A percentile compares a stretch with the other conserved stretches of the same genome.
Evolutionary conservation across 441 rosid species (phyloP).

Genomic region (Capsella rubella): DNA sequence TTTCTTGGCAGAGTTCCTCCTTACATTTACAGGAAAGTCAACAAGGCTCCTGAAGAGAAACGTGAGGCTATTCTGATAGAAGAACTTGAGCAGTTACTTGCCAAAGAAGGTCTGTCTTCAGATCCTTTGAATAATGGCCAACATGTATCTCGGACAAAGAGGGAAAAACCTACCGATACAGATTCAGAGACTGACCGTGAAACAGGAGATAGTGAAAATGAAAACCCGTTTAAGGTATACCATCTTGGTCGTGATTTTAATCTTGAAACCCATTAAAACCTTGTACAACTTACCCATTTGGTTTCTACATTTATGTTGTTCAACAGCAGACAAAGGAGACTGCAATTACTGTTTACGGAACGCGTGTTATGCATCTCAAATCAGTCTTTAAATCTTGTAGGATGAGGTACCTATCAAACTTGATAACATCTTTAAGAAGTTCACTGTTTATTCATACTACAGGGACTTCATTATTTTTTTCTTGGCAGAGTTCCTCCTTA

Average conservation of each 20-base stretch:
- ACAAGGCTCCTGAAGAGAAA: conserved; percentile 81
- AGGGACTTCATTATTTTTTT: conserved; percentile 22
- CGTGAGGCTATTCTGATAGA: conserved; percentile 73
- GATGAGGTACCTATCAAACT: conserved; percentile 64
- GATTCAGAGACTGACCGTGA: conserved; percentile 48
- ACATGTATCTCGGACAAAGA: conserved; percentile 57
- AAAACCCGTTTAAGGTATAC: conserved; percentile 60
- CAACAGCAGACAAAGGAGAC: conserved; percentile 73
- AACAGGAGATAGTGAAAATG: conserved; percentile 51
- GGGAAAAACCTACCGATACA: conserved; percentile 46
- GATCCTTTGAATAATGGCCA: conserved; percentile 62
- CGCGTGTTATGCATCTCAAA: conserved; percentile 78
- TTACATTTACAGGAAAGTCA: conserved; percentile 73
- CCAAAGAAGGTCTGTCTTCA: conserved; percentile 85
- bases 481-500: conserved; percentile 73
- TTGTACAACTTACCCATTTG: conserved; percentile 17
- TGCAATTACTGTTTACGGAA: conserved; percentile 68
- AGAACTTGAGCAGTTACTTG: conserved; percentile 81
- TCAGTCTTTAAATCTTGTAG: conserved; percentile 83
- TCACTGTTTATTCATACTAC: not conserved
- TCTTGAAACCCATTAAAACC: conserved; percentile 7
- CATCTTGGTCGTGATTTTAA: conserved; percentile 20
- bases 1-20: conserved; percentile 71
- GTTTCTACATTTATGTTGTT: conserved; percentile 28
- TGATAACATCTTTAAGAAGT: not conserved